phyloP scores from a whole-genome alignment of 2,329 filamentous ascomycete species.

The Mollisia scopiformis region DNA sequence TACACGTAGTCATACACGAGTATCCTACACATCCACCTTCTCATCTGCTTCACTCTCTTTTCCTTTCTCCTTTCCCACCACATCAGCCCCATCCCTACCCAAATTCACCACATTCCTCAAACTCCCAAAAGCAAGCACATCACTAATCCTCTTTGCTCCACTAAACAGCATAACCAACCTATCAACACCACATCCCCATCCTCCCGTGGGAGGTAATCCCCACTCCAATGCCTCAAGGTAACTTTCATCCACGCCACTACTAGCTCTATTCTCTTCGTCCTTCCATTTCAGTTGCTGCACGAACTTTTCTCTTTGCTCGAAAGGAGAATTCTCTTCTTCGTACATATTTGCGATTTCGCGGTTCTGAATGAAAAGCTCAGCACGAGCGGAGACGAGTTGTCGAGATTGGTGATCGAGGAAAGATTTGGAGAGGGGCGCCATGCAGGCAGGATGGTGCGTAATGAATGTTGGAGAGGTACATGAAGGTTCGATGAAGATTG shows the following conservation, averaged over 20 bases:
- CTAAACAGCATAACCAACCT: constrained; percentile 89
- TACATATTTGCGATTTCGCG: constrained; percentile 95
- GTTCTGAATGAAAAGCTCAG: constrained; percentile 80
- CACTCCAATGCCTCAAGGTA: constrained; percentile 86
- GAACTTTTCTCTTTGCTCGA: constrained; percentile 85
- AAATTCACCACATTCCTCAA: constrained; percentile 68
- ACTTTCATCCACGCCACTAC: constrained; percentile 55
- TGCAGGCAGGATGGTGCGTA: constrained; percentile 83
- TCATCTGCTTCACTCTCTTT: background rate
- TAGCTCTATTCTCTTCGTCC: constrained; percentile 37
- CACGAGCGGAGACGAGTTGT: constrained; percentile 78
- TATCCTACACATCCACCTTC: background rate
- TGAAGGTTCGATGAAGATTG: constrained; percentile 75
- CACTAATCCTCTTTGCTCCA: constrained; percentile 76
- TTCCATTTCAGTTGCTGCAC: constrained; percentile 54
- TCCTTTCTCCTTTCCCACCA: background rate
- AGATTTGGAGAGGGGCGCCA: constrained; percentile 90
- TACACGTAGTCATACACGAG: background rate
- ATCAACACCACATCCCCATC: constrained; percentile 95
- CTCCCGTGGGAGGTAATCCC: constrained; percentile 91
- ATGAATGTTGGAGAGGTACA: constrained; percentile 81
- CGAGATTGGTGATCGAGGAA: constrained; percentile 72
- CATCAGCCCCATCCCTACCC: constrained; percentile 10
- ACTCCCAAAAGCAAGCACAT: constrained; percentile 88
- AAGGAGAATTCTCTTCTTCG: constrained; percentile 95